A percentile compares a stretch with the other conserved stretches of the same genome.
Conservation (phyloP, 495 filamentous ascomycete species). For the Tuber umbilicatum region DNA sequence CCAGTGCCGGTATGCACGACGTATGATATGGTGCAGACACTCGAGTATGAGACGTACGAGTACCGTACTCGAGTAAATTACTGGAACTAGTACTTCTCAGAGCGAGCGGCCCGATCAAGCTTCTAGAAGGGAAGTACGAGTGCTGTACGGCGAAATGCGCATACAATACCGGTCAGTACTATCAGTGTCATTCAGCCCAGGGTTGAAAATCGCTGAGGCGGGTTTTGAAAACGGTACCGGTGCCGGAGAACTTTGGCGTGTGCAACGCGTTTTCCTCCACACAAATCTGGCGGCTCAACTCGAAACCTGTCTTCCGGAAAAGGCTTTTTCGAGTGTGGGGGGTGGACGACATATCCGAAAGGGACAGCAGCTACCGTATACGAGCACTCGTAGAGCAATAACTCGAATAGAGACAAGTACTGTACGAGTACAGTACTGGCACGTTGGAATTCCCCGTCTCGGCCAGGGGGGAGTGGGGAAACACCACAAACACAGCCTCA, state of each 20-base stretch:
- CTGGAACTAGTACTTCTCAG: too few relatives aligned
- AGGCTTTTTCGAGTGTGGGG: neutral
- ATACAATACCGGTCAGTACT: too few relatives aligned
- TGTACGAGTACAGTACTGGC: too few relatives aligned
- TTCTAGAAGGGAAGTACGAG: neutral
- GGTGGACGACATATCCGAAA: neutral
- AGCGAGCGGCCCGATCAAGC: neutral
- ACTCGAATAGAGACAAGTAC: too few relatives aligned
- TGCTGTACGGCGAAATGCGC: neutral
- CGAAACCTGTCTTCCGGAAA: neutral
- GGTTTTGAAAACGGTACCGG: neutral
- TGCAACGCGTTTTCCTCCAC: neutral
- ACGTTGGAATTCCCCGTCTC: too few relatives aligned
- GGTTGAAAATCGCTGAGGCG: neutral
- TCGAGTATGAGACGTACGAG: too few relatives aligned
- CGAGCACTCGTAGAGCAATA: neutral
- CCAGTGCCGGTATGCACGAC: too few relatives aligned
- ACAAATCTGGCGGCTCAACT: neutral
- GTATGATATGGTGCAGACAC: too few relatives aligned
- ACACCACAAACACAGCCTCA: too few relatives aligned
- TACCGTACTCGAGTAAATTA: neutral
- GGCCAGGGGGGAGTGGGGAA: too few relatives aligned
- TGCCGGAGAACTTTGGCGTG: neutral
- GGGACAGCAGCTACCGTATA: neutral
- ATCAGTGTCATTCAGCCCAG: neutral